Base-by-base conservation (phyloP, 1,284 basidiomycete genomes). In the Puccinia horiana region DNA sequence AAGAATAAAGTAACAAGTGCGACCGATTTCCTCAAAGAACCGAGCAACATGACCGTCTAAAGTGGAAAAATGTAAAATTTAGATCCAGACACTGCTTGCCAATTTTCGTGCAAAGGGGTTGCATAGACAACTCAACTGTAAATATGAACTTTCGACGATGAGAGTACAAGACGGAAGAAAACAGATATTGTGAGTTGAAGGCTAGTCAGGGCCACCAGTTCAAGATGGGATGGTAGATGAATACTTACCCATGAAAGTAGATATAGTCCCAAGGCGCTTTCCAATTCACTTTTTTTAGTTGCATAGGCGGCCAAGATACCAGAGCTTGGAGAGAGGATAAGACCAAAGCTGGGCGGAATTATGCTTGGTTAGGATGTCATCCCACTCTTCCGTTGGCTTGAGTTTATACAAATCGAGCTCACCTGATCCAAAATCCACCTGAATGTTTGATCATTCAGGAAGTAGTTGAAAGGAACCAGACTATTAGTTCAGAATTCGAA, bases 1-100 rank as follows among this genome's bases (percentile, higher is more conserved):
- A 90, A 89, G 88, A 98, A 93, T 40, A 96, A 89, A 2, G 89
- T 85, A 63, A 91, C 89, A 78, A 94, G 90, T 0, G 90, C 90
- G 44, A 92, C 75, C 79, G 91, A 93, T 63, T 91, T 91, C 78
- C 92, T 90, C 12, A 93, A 87, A 0, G 91, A 88, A 1, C 90
- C 92, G 76, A 93, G 65, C 76, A 88, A 83, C 86, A 84, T 67
- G 20, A 76, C 12, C 86, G 86, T 83, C 87, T 84, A 42, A 35
- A 79, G 80, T n/a, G 54, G 14, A 29, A 77, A 52, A 26, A 82
- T 83, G 40, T 35, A 0, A 49, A 47, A 16, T n/a, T 54, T n/a
- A 35, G 29, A n/a, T 65, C 20, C n/a, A 18, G 32, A 9, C n/a
- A 69, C 0, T 16, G 35, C 32, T 26, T 14, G 20, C 40, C 63